Conservation (phyloP, 2,329 filamentous ascomycete species). For the Colletotrichum cuscutae region DNA sequence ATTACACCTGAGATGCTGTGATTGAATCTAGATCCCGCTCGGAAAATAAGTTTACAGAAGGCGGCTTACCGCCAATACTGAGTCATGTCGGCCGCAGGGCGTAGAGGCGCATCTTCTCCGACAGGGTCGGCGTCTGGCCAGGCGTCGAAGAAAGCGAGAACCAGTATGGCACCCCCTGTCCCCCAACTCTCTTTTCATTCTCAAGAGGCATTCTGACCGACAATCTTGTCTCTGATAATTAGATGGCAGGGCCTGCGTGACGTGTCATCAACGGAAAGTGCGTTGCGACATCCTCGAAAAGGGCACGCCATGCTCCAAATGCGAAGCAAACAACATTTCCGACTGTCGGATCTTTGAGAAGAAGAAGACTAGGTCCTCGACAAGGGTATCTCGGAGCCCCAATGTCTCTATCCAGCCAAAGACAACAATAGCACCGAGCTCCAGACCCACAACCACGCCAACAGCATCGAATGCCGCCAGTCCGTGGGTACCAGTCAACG, state of each 20-base stretch:
- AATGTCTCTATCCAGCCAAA: slow-evolving; percentile 58
- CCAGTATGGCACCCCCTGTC: slow-evolving; percentile 24
- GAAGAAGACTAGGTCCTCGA: slow-evolving; percentile 55
- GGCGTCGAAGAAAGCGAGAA: slow-evolving; percentile 19
- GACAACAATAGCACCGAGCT: slow-evolving; percentile 41
- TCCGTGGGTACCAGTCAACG: not conserved
- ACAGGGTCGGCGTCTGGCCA: not conserved
- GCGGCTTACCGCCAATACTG: not conserved
- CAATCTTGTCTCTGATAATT: not conserved
- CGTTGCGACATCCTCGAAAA: slow-evolving; percentile 59
- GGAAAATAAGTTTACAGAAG: not conserved
- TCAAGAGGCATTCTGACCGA: not conserved
- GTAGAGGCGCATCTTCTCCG: not conserved
- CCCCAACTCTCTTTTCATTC: not conserved
- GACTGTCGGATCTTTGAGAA: slow-evolving; percentile 61
- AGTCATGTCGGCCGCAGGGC: slow-evolving; percentile 13
- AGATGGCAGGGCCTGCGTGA: slow-evolving; percentile 55
- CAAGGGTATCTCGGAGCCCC: slow-evolving; percentile 37
- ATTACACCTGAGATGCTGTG: no score
- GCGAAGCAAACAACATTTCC: slow-evolving; percentile 50
- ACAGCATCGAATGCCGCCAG: slow-evolving; percentile 35
- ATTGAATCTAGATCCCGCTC: not conserved
- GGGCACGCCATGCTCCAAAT: slow-evolving; percentile 60
- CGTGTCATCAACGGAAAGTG: slow-evolving; percentile 62
- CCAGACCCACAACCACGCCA: slow-evolving; percentile 40